Conservation (phyloP, 306 rosid species). For the Leucaena leucocephala region DNA sequence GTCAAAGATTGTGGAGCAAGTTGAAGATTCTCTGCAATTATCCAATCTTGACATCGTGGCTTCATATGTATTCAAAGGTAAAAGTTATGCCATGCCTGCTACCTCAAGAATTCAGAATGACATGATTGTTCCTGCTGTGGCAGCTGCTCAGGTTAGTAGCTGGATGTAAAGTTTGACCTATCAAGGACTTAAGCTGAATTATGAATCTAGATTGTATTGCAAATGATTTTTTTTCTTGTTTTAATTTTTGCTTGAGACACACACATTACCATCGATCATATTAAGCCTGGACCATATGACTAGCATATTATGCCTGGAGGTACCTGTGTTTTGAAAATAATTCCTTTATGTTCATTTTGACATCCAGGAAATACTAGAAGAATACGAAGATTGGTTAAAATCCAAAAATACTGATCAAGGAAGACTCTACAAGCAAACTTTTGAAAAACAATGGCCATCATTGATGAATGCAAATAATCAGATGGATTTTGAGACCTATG, state of each 20-base stretch:
- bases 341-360: conserved; percentile 30
- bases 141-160: conserved; percentile 69
- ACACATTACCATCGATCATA: conserved; percentile 15
- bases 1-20: conserved; percentile 68
- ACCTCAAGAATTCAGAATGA: conserved; percentile 79
- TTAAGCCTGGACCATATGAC: conserved; percentile 26
- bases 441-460: conserved; percentile 69
- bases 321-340: conserved; percentile 27
- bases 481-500: conserved; percentile 58
- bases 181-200: conserved; percentile 24
- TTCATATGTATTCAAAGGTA: conserved; percentile 77
- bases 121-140: conserved; percentile 69
- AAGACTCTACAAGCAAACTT: conserved; percentile 64
- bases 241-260: conserved; percentile 32
- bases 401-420: conserved; percentile 69
- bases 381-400: conserved; percentile 68
- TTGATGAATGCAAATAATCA: conserved; percentile 47
- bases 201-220: conserved; percentile 26
- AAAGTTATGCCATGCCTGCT: conserved; percentile 57
- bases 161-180: conserved; percentile 16
- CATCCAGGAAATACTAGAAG: conserved; percentile 71
- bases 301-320: not conserved
- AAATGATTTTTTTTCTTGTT: conserved; percentile 17
- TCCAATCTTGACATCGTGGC: conserved; percentile 83
- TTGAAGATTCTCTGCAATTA: conserved; percentile 71